Percentiles rank a stretch among this genome's conserved stretches.
phyloP scores from a whole-genome alignment of 2,329 filamentous ascomycete species.

The Geosmithia flava region DNA sequence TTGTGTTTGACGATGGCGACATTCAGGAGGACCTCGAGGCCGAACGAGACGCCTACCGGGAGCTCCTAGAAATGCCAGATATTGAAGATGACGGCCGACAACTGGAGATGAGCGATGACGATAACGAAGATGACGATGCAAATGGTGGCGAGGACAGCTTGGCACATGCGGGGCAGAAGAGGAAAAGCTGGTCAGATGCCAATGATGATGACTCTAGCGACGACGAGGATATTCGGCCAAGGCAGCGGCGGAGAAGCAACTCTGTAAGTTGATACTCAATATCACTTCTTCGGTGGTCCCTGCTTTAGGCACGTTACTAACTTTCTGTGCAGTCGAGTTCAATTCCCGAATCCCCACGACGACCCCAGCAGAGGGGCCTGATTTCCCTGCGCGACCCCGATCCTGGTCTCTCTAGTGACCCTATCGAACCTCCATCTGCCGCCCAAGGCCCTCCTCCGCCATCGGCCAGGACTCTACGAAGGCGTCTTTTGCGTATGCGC shows the following conservation, averaged over 20 bases:
- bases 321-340: conserved; percentile 41
- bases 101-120: conserved; percentile 44
- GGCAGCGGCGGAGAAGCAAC: conserved; percentile 76
- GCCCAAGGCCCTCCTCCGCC: conserved; percentile 47
- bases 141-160: conserved; percentile 22
- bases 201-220: conserved; percentile 60
- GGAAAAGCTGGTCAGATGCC: conserved; percentile 66
- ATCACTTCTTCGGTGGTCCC: neutral
- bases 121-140: conserved; percentile 44
- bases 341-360: conserved; percentile 51
- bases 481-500: conserved; percentile 62
- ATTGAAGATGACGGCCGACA: conserved; percentile 64
- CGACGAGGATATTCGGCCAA: conserved; percentile 62
- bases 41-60: conserved; percentile 74
- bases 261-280: conserved; percentile 43
- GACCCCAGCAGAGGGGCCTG: conserved; percentile 48
- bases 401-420: conserved; percentile 33
- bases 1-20: conserved; percentile 94
- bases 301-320: conserved; percentile 6
- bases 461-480: conserved; percentile 60
- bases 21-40: conserved; percentile 68
- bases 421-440: conserved; percentile 41
- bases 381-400: conserved; percentile 38
- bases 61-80: conserved; percentile 84
- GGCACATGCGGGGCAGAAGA: conserved; percentile 47